Percentiles rank a stretch among this genome's conserved stretches.
Evolutionary conservation across 495 filamentous ascomycete genomes (phyloP).

Genomic region (Daldinia caldariorum): DNA sequence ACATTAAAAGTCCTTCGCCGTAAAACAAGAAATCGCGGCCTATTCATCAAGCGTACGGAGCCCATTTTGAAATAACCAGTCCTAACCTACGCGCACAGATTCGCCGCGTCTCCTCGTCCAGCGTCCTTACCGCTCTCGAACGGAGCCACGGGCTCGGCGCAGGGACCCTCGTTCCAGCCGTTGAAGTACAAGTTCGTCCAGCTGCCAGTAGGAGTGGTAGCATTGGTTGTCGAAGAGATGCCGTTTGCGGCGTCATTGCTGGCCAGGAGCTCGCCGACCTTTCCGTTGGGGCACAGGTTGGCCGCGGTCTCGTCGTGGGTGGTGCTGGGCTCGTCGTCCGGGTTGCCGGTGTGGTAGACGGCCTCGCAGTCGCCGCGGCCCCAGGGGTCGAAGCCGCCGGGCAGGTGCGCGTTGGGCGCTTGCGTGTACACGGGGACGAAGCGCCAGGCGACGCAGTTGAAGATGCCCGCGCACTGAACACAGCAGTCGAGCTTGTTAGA

Average conservation of each 20-base stretch:
- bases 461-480: constrained; percentile 44
- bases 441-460: constrained; percentile 47
- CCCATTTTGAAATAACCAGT: no score
- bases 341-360: constrained; percentile 41
- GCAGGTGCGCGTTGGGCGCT: constrained; percentile 33
- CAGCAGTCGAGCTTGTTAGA: constrained; percentile 47
- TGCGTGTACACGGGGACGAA: constrained; percentile 43
- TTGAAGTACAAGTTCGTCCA: constrained; percentile 44
- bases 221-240: not conserved
- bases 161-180: constrained; percentile 48
- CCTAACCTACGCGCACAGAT: constrained; percentile 22
- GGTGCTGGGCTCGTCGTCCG: not conserved
- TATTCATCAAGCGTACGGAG: not conserved
- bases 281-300: constrained; percentile 44
- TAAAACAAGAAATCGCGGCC: not conserved
- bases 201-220: constrained; percentile 11
- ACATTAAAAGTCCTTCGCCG: not conserved
- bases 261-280: constrained; percentile 30
- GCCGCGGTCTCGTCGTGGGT: constrained; percentile 3
- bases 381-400: constrained; percentile 48
- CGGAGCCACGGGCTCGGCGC: constrained; percentile 32
- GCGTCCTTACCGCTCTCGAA: constrained; percentile 31
- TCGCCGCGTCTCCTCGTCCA: constrained; percentile 26
- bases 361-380: constrained; percentile 42
- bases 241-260: not conserved